Conservation (phyloP, 2,329 filamentous ascomycete genomes). For the Capronia epimyces region DNA sequence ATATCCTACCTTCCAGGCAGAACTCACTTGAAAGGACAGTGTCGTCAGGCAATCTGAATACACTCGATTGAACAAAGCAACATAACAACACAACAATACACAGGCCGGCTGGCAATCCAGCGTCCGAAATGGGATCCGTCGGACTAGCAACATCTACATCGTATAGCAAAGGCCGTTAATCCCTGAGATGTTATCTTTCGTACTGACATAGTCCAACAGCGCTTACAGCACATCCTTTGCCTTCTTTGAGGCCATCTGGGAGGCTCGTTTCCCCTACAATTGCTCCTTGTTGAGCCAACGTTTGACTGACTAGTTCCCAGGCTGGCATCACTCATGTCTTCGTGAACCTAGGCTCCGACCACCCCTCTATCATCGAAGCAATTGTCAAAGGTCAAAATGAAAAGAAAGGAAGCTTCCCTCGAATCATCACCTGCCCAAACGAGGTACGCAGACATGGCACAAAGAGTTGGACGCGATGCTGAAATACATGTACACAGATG, state of each 20-base stretch:
- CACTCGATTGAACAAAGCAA: background rate
- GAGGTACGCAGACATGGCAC: conserved; percentile 49
- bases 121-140: conserved; percentile 23
- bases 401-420: conserved; percentile 59
- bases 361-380: conserved; percentile 73
- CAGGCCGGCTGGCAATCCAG: background rate
- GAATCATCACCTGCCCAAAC: conserved; percentile 73
- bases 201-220: no score
- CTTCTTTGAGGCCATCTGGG: conserved; percentile 77
- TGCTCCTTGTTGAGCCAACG: background rate
- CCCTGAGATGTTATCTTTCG: no score
- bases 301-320: conserved; percentile 29
- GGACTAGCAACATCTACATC: no score
- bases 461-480: background rate
- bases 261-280: conserved; percentile 46
- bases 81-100: background rate
- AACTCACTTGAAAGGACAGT: background rate
- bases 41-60: background rate
- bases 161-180: no score
- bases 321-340: conserved; percentile 50
- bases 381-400: conserved; percentile 71
- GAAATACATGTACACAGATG: conserved; percentile 51
- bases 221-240: conserved; percentile 68
- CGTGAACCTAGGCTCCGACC: conserved; percentile 52
- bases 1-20: background rate